A percentile compares a stretch with the other conserved stretches of the same genome.
These are phyloP conservation scores for Phaseolus lunatus DNA, from an alignment of 306 rosid genomes.

Conservation along the genomic window DNA sequence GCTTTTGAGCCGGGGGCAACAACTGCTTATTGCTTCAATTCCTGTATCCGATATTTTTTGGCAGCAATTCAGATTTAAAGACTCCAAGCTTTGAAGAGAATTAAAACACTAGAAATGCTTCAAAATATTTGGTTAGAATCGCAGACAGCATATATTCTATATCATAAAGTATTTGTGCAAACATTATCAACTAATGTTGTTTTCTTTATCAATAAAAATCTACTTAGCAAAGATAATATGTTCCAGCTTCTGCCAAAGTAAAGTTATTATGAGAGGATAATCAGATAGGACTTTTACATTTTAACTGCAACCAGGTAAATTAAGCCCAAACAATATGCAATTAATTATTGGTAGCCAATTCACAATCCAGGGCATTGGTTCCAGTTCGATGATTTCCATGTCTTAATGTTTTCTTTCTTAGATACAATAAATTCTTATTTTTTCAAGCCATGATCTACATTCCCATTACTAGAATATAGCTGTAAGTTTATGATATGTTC, in stretches of 20 bases:
- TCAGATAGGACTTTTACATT: background rate
- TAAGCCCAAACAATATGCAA: background rate
- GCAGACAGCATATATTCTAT: constrained; percentile 11
- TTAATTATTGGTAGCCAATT: background rate
- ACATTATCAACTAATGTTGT: constrained; percentile 18
- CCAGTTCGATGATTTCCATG: background rate
- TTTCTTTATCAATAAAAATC: constrained; percentile 6
- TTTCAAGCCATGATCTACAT: constrained; percentile 7
- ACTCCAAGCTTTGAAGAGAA: constrained; percentile 71
- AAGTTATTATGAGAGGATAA: constrained; percentile 1
- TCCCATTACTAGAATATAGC: constrained; percentile 4
- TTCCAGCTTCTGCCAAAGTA: background rate
- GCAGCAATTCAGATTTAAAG: constrained; percentile 86
- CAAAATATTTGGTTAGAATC: constrained; percentile 40
- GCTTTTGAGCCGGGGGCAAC: constrained; percentile 65
- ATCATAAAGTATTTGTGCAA: constrained; percentile 32
- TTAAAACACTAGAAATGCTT: constrained; percentile 60
- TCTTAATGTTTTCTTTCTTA: background rate
- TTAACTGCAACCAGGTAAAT: background rate
- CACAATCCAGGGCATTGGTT: background rate
- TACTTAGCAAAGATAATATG: constrained; percentile 12
- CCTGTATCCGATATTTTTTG: constrained; percentile 86
- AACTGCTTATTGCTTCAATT: constrained; percentile 70
- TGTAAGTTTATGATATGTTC: background rate
- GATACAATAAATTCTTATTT: background rate